Percentiles rank a stretch among this genome's conserved stretches.
Conservation (phyloP, 208 protist genomes). For the Trypanosoma theileri region DNA sequence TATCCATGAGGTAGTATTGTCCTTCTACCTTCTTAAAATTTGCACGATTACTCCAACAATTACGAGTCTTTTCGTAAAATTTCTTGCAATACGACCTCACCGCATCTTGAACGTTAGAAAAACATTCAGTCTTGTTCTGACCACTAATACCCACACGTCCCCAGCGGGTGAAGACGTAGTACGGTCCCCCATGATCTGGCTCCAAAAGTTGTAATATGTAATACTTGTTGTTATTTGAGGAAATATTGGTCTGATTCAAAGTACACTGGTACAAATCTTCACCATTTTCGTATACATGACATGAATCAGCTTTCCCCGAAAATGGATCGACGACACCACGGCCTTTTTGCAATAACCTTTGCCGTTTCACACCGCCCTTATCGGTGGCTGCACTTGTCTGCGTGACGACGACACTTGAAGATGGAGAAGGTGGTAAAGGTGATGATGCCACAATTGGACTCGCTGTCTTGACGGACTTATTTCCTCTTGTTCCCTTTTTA, state of each 20-base stretch:
- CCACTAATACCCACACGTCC: conserved; percentile 73
- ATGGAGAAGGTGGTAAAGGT: no score
- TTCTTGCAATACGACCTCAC: conserved; percentile 41
- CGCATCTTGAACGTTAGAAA: conserved; percentile 26
- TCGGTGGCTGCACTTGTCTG: not conserved
- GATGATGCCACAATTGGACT: no score
- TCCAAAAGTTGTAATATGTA: conserved; percentile 86
- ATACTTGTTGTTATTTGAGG: conserved; percentile 85
- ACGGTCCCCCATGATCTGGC: conserved; percentile 37
- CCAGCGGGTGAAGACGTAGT: conserved; percentile 77
- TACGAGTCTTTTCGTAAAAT: conserved; percentile 68
- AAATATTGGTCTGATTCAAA: conserved; percentile 83
- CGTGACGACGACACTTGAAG: no score
- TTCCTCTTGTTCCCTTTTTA: no score
- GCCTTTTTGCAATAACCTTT: conserved; percentile 58
- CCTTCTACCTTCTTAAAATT: conserved; percentile 54
- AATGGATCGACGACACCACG: conserved; percentile 68
- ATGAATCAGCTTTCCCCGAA: conserved; percentile 47
- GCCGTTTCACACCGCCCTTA: conserved; percentile 8
- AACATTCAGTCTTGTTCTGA: conserved; percentile 44
- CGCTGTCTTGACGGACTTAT: no score
- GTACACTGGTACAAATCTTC: conserved; percentile 69
- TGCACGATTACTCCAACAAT: conserved; percentile 39
- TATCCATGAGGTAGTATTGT: conserved; percentile 81
- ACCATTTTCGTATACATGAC: conserved; percentile 57